These are phyloP conservation scores for Madurella fahalii DNA, from an alignment of 2,329 filamentous ascomycete species.

Conservation along the genomic window DNA sequence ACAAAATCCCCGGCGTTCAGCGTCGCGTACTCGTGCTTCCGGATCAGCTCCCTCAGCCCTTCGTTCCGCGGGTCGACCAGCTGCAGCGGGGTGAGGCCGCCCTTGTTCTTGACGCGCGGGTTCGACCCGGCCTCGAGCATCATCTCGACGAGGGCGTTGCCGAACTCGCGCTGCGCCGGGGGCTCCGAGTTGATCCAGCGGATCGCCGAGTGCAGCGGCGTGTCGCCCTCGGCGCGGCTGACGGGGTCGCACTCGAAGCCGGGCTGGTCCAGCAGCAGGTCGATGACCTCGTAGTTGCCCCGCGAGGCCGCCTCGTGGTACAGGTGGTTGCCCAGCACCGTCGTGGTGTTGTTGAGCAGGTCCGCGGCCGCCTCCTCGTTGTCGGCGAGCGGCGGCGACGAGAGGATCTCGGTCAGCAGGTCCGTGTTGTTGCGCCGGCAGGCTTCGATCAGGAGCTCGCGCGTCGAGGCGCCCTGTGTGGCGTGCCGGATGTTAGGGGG, in stretches of 20 bases:
- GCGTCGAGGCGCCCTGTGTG: slow-evolving; percentile 71
- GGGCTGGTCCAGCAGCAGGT: slow-evolving; percentile 76
- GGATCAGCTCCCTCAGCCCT: slow-evolving; percentile 58
- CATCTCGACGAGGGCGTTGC: slow-evolving; percentile 67
- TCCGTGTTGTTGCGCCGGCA: slow-evolving; percentile 90
- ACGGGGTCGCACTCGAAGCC: slow-evolving; percentile 80
- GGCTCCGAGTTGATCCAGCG: slow-evolving; percentile 69
- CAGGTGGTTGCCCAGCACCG: slow-evolving; percentile 81
- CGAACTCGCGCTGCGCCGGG: slow-evolving; percentile 59
- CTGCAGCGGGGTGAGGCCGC: slow-evolving; percentile 65
- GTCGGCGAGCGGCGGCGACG: slow-evolving; percentile 40
- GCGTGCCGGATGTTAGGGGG: not conserved
- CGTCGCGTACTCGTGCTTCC: slow-evolving; percentile 65
- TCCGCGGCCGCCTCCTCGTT: slow-evolving; percentile 61
- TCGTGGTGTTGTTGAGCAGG: slow-evolving; percentile 80
- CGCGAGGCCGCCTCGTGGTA: slow-evolving; percentile 84
- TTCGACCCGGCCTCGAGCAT: slow-evolving; percentile 73
- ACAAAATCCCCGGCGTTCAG: slow-evolving; percentile 58
- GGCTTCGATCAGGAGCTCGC: slow-evolving; percentile 86
- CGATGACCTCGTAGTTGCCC: slow-evolving; percentile 83
- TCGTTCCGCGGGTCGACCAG: slow-evolving; percentile 68
- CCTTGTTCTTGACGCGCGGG: slow-evolving; percentile 62
- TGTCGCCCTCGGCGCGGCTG: slow-evolving; percentile 68
- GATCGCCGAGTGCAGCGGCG: slow-evolving; percentile 74
- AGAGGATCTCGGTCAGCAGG: slow-evolving; percentile 71